Evolutionary conservation across 164 flowering plant species (phyloP), one percentile per base, ranked within the genome.

Genomic region (Brasenia schreberi): DNA sequence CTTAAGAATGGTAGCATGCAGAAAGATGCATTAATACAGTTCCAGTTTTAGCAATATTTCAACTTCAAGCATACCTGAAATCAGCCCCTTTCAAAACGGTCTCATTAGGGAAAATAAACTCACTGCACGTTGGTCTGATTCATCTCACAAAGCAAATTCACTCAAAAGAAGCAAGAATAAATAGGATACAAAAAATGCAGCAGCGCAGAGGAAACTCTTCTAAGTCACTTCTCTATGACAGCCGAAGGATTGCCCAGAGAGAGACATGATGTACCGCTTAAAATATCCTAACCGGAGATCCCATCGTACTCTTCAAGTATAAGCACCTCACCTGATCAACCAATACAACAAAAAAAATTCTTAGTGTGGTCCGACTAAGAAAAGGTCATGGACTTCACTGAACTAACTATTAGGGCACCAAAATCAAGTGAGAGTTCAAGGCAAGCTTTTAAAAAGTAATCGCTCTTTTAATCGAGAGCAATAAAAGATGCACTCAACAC

Each of bases 261-360:
- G 1, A 45, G 53, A 45, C 53, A 7, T 2, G 53, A 45, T 45
- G 53, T 6, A 3, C 4, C 7, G 5, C 19, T 69, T 23, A 64
- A 14, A 69, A 69, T 11, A 64, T 53, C 19, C 67, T 19, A 4
- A 56, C 44, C 5, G 73, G 45, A 68, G 43, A 65, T n/a, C 68
- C 68, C 65, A 66, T 70, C 5, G 68, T 70, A 66, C 73, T 70
- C 73, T 70, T 70, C 65, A 70, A 61, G 65, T 65, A 70, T 65
- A 70, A 65, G 62, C 73, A 70, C 9, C 68, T 19, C 65, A 70
- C 68, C 73, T 65, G 61, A 12, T 61, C n/a, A 64, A 66, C 49
- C 61, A 70, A 7, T 3, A 19, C 7, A n/a, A 7, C 7, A 17
- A 6, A 0, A n/a, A 60, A 60, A 60, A n/a, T n/a, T n/a, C 7